Base-by-base conservation (phyloP, 768 basidiomycete genomes). In the Mycena pura region DNA sequence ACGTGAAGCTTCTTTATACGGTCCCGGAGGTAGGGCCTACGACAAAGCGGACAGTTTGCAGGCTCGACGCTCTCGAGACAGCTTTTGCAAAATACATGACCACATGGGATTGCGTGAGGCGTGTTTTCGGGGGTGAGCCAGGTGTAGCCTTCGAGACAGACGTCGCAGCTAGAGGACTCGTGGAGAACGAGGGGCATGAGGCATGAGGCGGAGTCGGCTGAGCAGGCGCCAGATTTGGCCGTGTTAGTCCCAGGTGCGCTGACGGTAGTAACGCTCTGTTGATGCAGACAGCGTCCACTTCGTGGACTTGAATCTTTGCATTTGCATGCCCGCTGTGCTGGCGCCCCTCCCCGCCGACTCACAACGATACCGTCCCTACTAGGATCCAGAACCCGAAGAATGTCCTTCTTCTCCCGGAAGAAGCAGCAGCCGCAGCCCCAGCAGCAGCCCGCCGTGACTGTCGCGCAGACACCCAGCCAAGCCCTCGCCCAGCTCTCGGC, bases 341-440 rank as follows among this genome's bases (percentile, higher is more conserved):
- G 21, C 28, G 28, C 47, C 17, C 11, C 57, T 38, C 65, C 41
- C 24, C 22, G 46, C 56, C 25, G 32, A 48, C 15, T 34, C 8
- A 5, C 32, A 45, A 76, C 84, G 86, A 89, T 89, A 83, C 82
- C 86, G 86, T 90, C 84, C 72, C 75, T 89, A 75, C 76, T 88
- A 73, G 79, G 80, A 66, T 72, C 73, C 73, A 83, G 84, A 76
- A 70, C 85, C 65, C 79, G 87, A 75, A 89, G 89, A 86, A 94
- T 94, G 92, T 92, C 91, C 84, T 94, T 93, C 91, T 94, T 94
- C 85, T 89, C 86, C 41, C 85, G 91, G 84, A 92, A 88, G 88
- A 93, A 91, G 85, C 84, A 87, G 65, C 82, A 85, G 52, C 84
- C 78, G 48, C 76, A 78, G 66, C 76, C 75, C 22, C 82, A 82